A percentile compares a stretch with the other conserved stretches of the same genome.
These are phyloP conservation scores for Kluyveromyces dobzhanskii DNA, from an alignment of 805 yeast species.

Conservation along the genomic window DNA sequence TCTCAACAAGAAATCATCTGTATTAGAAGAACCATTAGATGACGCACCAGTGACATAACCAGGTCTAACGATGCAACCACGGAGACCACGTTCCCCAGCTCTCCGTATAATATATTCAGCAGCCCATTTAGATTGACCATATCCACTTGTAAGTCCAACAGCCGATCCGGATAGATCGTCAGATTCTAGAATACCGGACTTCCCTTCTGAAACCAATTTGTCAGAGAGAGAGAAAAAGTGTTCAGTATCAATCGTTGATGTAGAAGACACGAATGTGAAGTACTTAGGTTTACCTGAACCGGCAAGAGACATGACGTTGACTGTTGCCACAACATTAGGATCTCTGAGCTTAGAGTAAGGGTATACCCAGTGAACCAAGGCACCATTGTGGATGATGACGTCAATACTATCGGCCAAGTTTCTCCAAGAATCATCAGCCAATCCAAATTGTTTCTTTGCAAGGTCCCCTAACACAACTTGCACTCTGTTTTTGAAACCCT, in stretches of 20 bases:
- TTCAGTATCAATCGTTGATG: slow-evolving; percentile 84
- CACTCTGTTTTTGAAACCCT: slow-evolving; percentile 46
- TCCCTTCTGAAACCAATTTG: slow-evolving; percentile 51
- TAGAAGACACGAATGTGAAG: slow-evolving; percentile 90
- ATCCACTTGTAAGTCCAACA: slow-evolving; percentile 78
- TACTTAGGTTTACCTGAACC: slow-evolving; percentile 70
- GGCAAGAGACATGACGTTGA: slow-evolving; percentile 67
- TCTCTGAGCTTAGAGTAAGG: slow-evolving; percentile 87
- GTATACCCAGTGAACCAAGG: slow-evolving; percentile 97
- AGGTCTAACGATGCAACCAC: slow-evolving; percentile 88
- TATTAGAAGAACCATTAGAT: slow-evolving; percentile 78
- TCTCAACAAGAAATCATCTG: slow-evolving; percentile 92
- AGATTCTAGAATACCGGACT: slow-evolving; percentile 66
- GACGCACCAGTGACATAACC: slow-evolving; percentile 92
- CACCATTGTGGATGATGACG: slow-evolving; percentile 91
- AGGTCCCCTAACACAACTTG: slow-evolving; percentile 79
- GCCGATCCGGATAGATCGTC: slow-evolving; percentile 82
- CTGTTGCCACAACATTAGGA: slow-evolving; percentile 84
- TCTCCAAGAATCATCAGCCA: slow-evolving; percentile 49
- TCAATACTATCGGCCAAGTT: slow-evolving; percentile 55
- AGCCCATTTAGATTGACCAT: slow-evolving; percentile 98
- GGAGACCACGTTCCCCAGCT: slow-evolving; percentile 82
- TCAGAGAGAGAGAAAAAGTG: slow-evolving; percentile 75
- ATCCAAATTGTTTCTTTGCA: slow-evolving; percentile 64
- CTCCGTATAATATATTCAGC: slow-evolving; percentile 82